Conservation (phyloP, 2,329 filamentous ascomycete species). For the Tolypocladium amazonense region DNA sequence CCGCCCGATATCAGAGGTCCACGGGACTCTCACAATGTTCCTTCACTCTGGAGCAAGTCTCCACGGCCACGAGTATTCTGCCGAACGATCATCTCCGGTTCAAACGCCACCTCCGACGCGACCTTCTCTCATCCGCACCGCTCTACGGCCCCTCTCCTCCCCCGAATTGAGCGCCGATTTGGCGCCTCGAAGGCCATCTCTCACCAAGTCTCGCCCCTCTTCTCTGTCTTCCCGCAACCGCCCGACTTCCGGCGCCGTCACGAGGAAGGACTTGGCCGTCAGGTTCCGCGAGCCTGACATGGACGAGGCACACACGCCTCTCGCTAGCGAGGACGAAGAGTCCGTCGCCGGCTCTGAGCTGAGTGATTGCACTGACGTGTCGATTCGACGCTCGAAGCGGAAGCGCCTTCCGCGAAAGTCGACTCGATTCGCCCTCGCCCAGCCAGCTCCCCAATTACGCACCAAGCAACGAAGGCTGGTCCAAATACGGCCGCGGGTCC, state of each 20-base stretch:
- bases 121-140: constrained; percentile 30
- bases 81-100: constrained; percentile 16
- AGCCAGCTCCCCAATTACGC: constrained; percentile 49
- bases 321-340: constrained; percentile 38
- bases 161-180: constrained; percentile 10
- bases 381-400: constrained; percentile 25
- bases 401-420: constrained; percentile 41
- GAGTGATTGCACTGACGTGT: constrained; percentile 33
- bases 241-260: constrained; percentile 27
- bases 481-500: constrained; percentile 54
- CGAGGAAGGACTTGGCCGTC: constrained; percentile 31
- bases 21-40: constrained; percentile 33
- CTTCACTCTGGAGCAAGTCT: constrained; percentile 48
- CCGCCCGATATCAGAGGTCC: not conserved
- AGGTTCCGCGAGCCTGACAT: constrained; percentile 31
- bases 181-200: constrained; percentile 1
- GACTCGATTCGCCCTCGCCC: constrained; percentile 57
- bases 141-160: constrained; percentile 24
- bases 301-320: constrained; percentile 12
- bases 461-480: constrained; percentile 55
- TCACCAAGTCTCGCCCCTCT: not conserved
- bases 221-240: constrained; percentile 10
- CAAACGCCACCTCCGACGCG: constrained; percentile 22
- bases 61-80: constrained; percentile 49
- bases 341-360: constrained; percentile 29